Evolutionary conservation across 2,329 filamentous ascomycete species (phyloP).

Genomic region (Colletotrichum sp.): DNA sequence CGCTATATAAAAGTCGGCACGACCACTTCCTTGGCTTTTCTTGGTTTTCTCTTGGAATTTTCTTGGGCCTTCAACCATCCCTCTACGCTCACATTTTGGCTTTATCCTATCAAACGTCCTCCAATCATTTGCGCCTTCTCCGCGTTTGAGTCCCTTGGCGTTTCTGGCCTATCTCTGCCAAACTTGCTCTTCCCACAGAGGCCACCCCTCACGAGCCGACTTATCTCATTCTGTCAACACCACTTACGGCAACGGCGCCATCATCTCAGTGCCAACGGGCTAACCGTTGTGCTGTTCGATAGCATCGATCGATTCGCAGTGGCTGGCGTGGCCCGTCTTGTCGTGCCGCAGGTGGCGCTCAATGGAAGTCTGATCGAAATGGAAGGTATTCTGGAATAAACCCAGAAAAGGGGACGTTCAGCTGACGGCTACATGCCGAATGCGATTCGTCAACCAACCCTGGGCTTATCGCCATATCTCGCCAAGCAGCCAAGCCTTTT

Average conservation of each 20-base stretch:
- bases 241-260: not conserved
- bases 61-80: not conserved
- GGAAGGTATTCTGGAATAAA: conserved; percentile 1
- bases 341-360: not conserved
- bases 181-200: not conserved
- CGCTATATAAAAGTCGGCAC: conserved; percentile 11
- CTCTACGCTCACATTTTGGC: not conserved
- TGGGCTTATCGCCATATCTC: conserved; percentile 3
- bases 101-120: not conserved
- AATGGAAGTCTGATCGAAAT: not conserved
- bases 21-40: conserved; percentile 16
- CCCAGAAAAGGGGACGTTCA: not conserved
- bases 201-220: not conserved
- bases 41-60: conserved; percentile 18
- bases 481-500: conserved; percentile 1
- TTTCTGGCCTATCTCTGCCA: conserved; percentile 5
- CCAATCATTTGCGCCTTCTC: not conserved
- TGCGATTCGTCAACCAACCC: conserved; percentile 9
- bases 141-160: not conserved
- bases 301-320: not conserved
- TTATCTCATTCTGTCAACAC: not conserved
- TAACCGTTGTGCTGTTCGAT: not conserved
- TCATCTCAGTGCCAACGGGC: not conserved
- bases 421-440: not conserved
- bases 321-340: not conserved